Percentiles rank a stretch among this genome's conserved stretches.
Conservation (phyloP, 2,329 filamentous ascomycete genomes). For the Nigrospora sphaerica region DNA sequence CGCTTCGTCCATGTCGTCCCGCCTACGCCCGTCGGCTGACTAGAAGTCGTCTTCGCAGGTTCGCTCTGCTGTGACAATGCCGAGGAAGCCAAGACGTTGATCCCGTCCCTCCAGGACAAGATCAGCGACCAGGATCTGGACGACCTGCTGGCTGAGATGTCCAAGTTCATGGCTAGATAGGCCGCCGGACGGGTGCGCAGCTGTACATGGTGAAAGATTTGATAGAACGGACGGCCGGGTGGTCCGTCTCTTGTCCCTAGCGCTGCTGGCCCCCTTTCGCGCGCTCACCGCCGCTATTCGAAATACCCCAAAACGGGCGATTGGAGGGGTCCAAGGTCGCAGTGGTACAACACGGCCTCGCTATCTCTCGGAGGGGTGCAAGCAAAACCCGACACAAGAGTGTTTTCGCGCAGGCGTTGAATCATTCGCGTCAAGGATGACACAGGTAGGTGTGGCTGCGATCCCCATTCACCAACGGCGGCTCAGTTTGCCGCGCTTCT, state of each 20-base stretch:
- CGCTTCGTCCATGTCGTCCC: not conserved
- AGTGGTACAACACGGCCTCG: too few relatives aligned
- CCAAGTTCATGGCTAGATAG: slow-evolving; percentile 52
- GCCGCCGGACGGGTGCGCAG: not conserved
- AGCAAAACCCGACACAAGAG: too few relatives aligned
- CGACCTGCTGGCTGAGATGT: slow-evolving; percentile 83
- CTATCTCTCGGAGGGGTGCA: too few relatives aligned
- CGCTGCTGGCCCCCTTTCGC: too few relatives aligned
- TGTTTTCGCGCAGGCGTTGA: too few relatives aligned
- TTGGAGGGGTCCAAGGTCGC: too few relatives aligned
- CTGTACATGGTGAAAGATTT: not conserved
- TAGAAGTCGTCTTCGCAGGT: slow-evolving; percentile 40
- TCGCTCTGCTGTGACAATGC: slow-evolving; percentile 87
- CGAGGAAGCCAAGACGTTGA: slow-evolving; percentile 93
- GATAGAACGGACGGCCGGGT: slow-evolving; percentile 6
- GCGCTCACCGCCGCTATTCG: too few relatives aligned
- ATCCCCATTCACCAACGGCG: too few relatives aligned
- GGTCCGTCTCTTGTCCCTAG: not conserved
- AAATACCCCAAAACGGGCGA: too few relatives aligned
- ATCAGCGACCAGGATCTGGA: slow-evolving; percentile 85
- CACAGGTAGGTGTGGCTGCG: too few relatives aligned
- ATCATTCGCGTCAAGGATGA: too few relatives aligned
- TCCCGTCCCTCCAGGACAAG: slow-evolving; percentile 83
- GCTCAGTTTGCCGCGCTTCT: too few relatives aligned
- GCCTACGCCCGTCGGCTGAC: not conserved